These are phyloP conservation scores for Lactuca sativa DNA, from an alignment of 129 eudicot genomes.

Conservation along the genomic window DNA sequence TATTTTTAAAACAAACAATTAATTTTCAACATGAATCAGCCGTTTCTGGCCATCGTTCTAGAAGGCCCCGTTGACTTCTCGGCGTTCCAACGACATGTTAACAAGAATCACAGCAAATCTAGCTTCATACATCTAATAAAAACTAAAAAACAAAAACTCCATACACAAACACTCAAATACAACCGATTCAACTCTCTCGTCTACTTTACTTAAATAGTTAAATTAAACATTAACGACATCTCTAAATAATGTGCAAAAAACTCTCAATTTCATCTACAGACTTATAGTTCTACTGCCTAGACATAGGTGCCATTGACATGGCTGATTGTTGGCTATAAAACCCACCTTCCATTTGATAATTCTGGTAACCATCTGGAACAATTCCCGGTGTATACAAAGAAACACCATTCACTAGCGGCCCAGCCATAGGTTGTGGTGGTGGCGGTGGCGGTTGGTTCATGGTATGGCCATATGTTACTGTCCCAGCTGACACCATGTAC, in stretches of 20 bases:
- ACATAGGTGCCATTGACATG: slow-evolving; percentile 70
- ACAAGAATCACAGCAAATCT: background rate
- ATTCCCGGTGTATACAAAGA: slow-evolving; percentile 45
- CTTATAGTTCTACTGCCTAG: slow-evolving; percentile 47
- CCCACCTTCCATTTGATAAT: slow-evolving; percentile 68
- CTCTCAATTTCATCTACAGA: slow-evolving; percentile 21
- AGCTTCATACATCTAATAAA: background rate
- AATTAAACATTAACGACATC: slow-evolving; percentile 29
- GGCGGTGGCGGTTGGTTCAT: slow-evolving; percentile 55
- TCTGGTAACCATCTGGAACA: slow-evolving; percentile 50
- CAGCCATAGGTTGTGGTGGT: slow-evolving; percentile 38
- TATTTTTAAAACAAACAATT: too few species aligned
- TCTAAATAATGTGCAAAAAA: slow-evolving; percentile 39
- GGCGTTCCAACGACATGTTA: background rate
- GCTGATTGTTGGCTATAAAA: slow-evolving; percentile 64
- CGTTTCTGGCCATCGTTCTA: background rate
- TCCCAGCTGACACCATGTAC: slow-evolving; percentile 54
- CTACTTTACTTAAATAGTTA: too few species aligned
- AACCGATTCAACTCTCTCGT: slow-evolving; percentile 18
- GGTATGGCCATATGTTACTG: slow-evolving; percentile 49
- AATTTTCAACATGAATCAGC: background rate
- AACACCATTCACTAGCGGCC: slow-evolving; percentile 42
- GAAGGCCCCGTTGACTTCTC: background rate
- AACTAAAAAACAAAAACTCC: slow-evolving; percentile 3
- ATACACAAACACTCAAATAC: slow-evolving; percentile 23